Conservation (phyloP, 2,329 filamentous ascomycete species). For the Trichoderma endophyticum region DNA sequence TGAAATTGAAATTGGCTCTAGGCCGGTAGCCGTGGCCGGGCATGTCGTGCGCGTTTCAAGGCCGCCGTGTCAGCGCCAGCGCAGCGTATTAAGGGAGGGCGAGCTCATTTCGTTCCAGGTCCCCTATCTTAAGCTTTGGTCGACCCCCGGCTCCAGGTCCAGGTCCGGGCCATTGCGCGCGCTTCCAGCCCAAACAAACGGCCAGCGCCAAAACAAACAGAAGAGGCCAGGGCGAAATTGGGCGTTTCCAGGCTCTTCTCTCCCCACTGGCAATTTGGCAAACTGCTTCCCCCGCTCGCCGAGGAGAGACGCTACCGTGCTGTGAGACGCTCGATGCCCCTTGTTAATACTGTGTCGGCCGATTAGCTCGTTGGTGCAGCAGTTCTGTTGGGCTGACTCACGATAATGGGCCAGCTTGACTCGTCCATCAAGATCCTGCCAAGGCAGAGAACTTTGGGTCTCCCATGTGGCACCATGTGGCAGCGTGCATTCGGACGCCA, state of each 20-base stretch:
- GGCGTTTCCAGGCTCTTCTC: neutral
- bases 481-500: constrained; percentile 11
- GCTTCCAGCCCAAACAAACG: constrained; percentile 5
- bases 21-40: neutral
- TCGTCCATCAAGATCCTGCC: neutral
- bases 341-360: constrained; percentile 16
- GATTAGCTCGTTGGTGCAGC: neutral
- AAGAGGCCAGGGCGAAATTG: neutral
- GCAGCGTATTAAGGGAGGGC: constrained; percentile 2
- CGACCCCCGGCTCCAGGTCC: neutral
- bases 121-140: constrained; percentile 1
- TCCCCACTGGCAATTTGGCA: constrained; percentile 5
- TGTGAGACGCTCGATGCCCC: neutral
- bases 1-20: neutral
- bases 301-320: neutral
- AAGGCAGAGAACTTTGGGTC: neutral
- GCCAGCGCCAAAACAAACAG: constrained; percentile 5
- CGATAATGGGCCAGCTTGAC: neutral
- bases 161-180: constrained; percentile 8
- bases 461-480: neutral
- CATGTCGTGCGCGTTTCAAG: constrained; percentile 4
- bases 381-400: neutral
- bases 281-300: neutral
- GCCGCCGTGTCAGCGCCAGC: neutral
- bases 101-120: neutral